Base-by-base conservation (phyloP, 2,329 filamentous ascomycete genomes). In the Ascosphaera pollenicola region DNA sequence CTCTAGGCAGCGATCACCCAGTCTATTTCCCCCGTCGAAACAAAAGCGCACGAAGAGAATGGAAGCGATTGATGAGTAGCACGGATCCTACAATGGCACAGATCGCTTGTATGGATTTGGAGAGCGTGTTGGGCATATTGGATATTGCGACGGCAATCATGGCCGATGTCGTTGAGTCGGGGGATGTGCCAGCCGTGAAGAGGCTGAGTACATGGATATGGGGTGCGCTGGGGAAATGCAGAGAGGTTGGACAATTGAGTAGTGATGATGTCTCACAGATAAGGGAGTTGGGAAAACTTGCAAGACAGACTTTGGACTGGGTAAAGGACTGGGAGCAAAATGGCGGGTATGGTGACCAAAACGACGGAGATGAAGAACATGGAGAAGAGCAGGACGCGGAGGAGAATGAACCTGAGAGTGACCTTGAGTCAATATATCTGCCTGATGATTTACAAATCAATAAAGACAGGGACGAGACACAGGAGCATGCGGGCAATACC, bases 191-290 rank as follows among this genome's bases (percentile, higher is more conserved):
- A 21, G 61, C 83, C 21, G 64, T 71, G 18, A 68, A 70, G 48
- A 69, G 75, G 37, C 73, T 80, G 3, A 84, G 82, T 43, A 68
- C 73, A 13, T 95, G 87, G 87, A 63, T 81, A 3, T 94, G 84
- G 85, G 75, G 78, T 0, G 57, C 93, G 41, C 62, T 94, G 35
- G 82, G 79, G 2, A 69, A 74, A 41, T 66, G 87, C 42, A 75
- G 79, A 1, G 78, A 81, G 28, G 61, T 72, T 8, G 83, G 83
- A 1, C 74, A 80, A 54, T 61, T 94, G 53, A 71, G 73, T 43
- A 78, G 81, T 45, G 69, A 73, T 35, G 78, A 89, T 50, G 70
- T 92, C 24, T 76, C 74, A 3, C 72, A 74, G 49, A 62, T 94
- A 19, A 68, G 87, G 38, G 81, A 89, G 42, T 55, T 95, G 26